Conservation (phyloP, 306 rosid species). For the Gleditsia sinensis region DNA sequence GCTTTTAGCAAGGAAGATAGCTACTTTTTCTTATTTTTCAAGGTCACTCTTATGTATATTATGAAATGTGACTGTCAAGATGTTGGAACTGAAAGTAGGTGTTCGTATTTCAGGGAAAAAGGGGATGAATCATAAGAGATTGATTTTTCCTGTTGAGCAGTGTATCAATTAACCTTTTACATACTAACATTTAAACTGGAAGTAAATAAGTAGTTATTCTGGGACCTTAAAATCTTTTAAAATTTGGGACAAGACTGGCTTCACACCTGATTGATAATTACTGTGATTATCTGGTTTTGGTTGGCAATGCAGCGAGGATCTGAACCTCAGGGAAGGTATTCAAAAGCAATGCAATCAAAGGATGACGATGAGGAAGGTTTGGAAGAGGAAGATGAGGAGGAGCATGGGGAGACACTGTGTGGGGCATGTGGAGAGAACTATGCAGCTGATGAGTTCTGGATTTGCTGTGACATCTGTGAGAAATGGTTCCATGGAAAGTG, state of each 20-base stretch:
- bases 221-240: background rate
- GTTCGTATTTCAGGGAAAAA: background rate
- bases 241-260: background rate
- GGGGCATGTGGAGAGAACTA: conserved; percentile 88
- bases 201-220: conserved; percentile 1
- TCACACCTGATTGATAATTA: background rate
- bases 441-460: conserved; percentile 77
- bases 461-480: conserved; percentile 89
- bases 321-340: conserved; percentile 51
- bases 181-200: conserved; percentile 18
- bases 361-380: conserved; percentile 57
- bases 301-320: conserved; percentile 61
- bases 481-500: conserved; percentile 96
- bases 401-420: conserved; percentile 71
- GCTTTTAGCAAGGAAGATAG: background rate
- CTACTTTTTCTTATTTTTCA: background rate
- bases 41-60: background rate
- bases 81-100: background rate
- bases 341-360: conserved; percentile 52
- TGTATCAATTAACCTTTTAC: background rate
- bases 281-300: conserved; percentile 5
- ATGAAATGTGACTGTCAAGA: background rate
- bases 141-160: background rate
- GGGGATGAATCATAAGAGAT: background rate
- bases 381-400: conserved; percentile 71